Evolutionary conservation across 1,284 basidiomycete species (phyloP), one percentile per base, ranked within the genome.

Genomic region (Cryptococcus sp.): DNA sequence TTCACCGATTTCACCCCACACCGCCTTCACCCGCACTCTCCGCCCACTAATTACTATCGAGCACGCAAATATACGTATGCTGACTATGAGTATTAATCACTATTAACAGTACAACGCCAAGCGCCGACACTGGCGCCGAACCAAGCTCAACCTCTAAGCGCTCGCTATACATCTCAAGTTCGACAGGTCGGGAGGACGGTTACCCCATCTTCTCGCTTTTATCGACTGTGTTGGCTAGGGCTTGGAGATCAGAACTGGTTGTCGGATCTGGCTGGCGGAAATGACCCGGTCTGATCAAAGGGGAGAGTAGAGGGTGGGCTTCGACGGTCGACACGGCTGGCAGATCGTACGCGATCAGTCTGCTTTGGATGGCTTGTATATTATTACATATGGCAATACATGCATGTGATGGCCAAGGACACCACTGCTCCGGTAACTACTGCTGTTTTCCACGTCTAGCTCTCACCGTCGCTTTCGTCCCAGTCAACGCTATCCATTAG

Each of bases 81-180:
- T 55, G 38, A 50, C 40, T 20, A 20, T n/a, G n/a, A n/a, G n/a
- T n/a, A n/a, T 22, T 41, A 43, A 47, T 58, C 55, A 48, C 42
- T 67, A 20, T 41, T 67, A 62, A 61, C 70, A 85, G 89, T 93
- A 93, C 81, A 94, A 94, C 82, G 90, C 91, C 71, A 94, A 94
- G 83, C 85, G 91, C 69, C 88, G 91, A 79, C 91, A 93, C 84
- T 94, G 91, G 91, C 86, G 91, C 78, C 88, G 91, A 81, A 93
- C 91, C 65, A 93, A 93, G 83, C 86, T 93, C 82, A 93, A 93
- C 84, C 88, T 93, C 80, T 93, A 87, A 85, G 66, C 72, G 54
- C 45, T 30, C 19, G 19, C 39, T 42, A n/a, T 50, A 20, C 10
- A 48, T 48, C 25, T 15, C 27, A 48, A 5, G 3, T 20, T 47